A percentile compares a stretch with the other conserved stretches of the same genome.
These are phyloP conservation scores for Penicillium malachiteum DNA, from an alignment of 495 filamentous ascomycete genomes.

Conservation along the genomic window DNA sequence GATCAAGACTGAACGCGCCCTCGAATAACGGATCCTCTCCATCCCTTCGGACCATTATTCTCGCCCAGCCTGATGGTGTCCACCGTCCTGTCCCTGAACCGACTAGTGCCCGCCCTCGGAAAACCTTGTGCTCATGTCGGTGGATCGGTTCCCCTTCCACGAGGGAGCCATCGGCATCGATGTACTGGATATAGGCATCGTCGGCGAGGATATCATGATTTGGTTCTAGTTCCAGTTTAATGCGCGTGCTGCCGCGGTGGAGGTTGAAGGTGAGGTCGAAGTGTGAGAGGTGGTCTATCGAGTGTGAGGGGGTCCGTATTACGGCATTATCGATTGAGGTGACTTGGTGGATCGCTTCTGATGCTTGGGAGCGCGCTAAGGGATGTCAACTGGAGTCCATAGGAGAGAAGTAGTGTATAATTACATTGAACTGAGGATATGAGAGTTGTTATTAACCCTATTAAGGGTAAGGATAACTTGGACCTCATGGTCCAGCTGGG, in stretches of 20 bases:
- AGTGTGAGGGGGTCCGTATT: slow-evolving; percentile 76
- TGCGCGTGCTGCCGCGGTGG: slow-evolving; percentile 61
- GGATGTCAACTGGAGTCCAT: neutral
- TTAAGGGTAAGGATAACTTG: slow-evolving; percentile 7
- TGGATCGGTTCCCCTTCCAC: slow-evolving; percentile 61
- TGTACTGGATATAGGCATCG: slow-evolving; percentile 69
- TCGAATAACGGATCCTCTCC: slow-evolving; percentile 81
- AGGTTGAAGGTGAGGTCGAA: slow-evolving; percentile 83
- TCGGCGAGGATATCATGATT: slow-evolving; percentile 87
- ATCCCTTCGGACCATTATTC: slow-evolving; percentile 74
- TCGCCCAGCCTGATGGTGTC: slow-evolving; percentile 82
- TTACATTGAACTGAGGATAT: slow-evolving; percentile 20
- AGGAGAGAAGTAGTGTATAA: neutral
- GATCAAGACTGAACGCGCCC: slow-evolving; percentile 78
- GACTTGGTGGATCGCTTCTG: slow-evolving; percentile 74
- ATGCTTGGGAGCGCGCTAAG: slow-evolving; percentile 67
- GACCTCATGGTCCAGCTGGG: slow-evolving; percentile 18
- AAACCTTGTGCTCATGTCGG: slow-evolving; percentile 74
- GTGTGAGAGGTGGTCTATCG: slow-evolving; percentile 71
- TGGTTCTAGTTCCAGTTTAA: slow-evolving; percentile 82
- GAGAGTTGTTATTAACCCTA: slow-evolving; percentile 19
- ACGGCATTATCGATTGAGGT: slow-evolving; percentile 70
- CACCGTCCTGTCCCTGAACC: slow-evolving; percentile 63
- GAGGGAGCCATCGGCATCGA: slow-evolving; percentile 67
- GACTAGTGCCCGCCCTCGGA: slow-evolving; percentile 75